Conservation (phyloP, 805 yeast genomes). For the Yarrowia sp. region DNA sequence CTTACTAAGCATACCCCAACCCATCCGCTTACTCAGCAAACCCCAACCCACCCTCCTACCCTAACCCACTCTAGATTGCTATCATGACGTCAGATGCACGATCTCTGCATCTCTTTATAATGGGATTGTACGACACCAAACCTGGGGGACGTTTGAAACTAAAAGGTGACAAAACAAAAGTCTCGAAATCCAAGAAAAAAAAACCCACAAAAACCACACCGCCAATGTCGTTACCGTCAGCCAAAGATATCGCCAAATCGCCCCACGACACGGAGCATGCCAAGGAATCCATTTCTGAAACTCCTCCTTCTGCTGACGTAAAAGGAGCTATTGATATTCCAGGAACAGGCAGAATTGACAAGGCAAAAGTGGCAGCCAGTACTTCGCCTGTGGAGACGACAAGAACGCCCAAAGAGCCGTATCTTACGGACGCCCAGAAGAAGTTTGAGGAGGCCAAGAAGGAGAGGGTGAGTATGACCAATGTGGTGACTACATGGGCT, state of each 20-base stretch:
- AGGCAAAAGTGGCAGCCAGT: neutral
- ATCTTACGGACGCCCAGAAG: conserved; percentile 30
- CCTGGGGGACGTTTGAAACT: neutral
- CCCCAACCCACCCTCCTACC: neutral
- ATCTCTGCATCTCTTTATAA: neutral
- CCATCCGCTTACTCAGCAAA: neutral
- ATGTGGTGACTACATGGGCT: no score
- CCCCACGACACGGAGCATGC: conserved; percentile 22
- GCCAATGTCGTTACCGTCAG: conserved; percentile 3
- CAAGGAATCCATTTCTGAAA: neutral
- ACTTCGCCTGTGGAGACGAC: neutral
- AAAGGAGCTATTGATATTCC: neutral
- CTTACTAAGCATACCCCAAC: neutral
- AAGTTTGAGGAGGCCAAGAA: conserved; percentile 32
- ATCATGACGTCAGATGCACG: conserved; percentile 7
- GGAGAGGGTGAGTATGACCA: conserved; percentile 31
- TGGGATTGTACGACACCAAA: conserved; percentile 5
- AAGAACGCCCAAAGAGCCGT: conserved; percentile 1
- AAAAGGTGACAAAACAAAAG: neutral
- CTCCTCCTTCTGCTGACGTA: neutral
- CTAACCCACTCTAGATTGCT: neutral
- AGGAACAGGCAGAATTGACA: neutral
- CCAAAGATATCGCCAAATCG: conserved; percentile 21
- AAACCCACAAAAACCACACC: neutral
- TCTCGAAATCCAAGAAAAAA: neutral